These are phyloP conservation scores for Aegilops sharonensis DNA, from an alignment of 176 grass and related monocot genomes.

Conservation along the genomic window DNA sequence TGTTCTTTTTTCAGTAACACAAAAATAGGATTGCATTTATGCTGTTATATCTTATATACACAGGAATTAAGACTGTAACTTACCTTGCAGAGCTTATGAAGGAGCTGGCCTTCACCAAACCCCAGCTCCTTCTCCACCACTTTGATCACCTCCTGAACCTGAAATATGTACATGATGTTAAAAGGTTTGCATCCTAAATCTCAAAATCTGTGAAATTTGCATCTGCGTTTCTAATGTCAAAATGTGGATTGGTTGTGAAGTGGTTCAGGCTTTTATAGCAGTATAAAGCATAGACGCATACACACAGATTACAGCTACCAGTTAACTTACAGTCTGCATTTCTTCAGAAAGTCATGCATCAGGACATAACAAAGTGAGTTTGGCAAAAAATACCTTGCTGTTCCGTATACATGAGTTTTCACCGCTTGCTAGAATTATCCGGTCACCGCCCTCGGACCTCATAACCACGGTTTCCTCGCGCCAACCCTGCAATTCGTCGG, in stretches of 20 bases:
- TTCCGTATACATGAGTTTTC: conserved; percentile 41
- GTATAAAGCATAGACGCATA: background rate
- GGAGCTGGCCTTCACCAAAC: conserved; percentile 62
- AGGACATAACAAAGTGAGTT: background rate
- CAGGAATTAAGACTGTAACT: background rate
- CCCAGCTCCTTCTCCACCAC: conserved; percentile 81
- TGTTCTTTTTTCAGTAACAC: background rate
- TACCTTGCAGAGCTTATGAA: conserved; percentile 87
- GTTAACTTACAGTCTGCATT: background rate
- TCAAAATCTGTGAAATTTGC: background rate
- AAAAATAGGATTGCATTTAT: background rate
- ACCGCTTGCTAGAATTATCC: conserved; percentile 47
- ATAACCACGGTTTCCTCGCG: conserved; percentile 58
- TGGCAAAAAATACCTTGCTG: conserved; percentile 39
- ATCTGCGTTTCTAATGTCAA: background rate
- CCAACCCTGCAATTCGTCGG: conserved; percentile 57
- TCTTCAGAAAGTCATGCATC: conserved; percentile 1
- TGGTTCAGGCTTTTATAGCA: background rate
- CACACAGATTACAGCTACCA: background rate
- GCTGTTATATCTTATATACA: background rate
- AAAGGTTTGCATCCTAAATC: background rate
- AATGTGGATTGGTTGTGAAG: background rate
- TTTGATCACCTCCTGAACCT: conserved; percentile 75
- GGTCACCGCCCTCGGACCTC: conserved; percentile 33
- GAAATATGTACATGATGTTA: conserved; percentile 24